Evolutionary conservation across 2,329 filamentous ascomycete species (phyloP).

Genomic region (Fusarium dlaminii): DNA sequence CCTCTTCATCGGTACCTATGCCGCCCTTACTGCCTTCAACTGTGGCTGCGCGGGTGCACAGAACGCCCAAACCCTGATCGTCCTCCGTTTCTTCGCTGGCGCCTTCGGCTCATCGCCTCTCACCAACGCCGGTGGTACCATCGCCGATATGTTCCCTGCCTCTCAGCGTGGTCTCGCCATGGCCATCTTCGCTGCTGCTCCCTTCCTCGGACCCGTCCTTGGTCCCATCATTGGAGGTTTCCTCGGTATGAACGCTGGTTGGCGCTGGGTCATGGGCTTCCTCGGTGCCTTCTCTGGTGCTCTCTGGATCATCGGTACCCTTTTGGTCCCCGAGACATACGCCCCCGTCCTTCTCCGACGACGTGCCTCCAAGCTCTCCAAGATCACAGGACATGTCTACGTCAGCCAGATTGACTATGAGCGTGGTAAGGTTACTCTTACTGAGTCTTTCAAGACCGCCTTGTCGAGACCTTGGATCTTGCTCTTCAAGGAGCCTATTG

Average conservation of each 20-base stretch:
- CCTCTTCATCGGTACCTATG: slow-evolving; percentile 65
- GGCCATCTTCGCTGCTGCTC: slow-evolving; percentile 81
- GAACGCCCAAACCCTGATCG: slow-evolving; percentile 76
- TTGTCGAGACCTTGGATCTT: slow-evolving; percentile 61
- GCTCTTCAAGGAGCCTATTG: slow-evolving; percentile 75
- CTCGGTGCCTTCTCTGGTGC: slow-evolving; percentile 74
- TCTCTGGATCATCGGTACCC: slow-evolving; percentile 76
- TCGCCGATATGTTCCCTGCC: slow-evolving; percentile 80
- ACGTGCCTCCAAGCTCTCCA: slow-evolving; percentile 29
- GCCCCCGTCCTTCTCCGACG: slow-evolving; percentile 74
- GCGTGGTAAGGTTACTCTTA: slow-evolving; percentile 45
- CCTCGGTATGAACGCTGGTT: slow-evolving; percentile 72
- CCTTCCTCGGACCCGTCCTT: slow-evolving; percentile 74
- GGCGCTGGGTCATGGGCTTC: slow-evolving; percentile 86
- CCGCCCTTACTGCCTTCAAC: slow-evolving; percentile 77
- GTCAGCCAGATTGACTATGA: slow-evolving; percentile 29
- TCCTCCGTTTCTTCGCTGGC: slow-evolving; percentile 78
- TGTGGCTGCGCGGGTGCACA: slow-evolving; percentile 78
- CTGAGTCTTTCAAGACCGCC: slow-evolving; percentile 70
- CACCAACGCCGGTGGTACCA: slow-evolving; percentile 62
- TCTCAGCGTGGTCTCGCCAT: slow-evolving; percentile 84
- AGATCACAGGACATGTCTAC: slow-evolving; percentile 32
- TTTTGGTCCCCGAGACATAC: slow-evolving; percentile 87
- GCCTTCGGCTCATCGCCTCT: slow-evolving; percentile 77
- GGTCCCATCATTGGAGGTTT: slow-evolving; percentile 69